Base-by-base conservation (phyloP, 148 eudicot species). In the Amaranthus hypochondriacus region DNA sequence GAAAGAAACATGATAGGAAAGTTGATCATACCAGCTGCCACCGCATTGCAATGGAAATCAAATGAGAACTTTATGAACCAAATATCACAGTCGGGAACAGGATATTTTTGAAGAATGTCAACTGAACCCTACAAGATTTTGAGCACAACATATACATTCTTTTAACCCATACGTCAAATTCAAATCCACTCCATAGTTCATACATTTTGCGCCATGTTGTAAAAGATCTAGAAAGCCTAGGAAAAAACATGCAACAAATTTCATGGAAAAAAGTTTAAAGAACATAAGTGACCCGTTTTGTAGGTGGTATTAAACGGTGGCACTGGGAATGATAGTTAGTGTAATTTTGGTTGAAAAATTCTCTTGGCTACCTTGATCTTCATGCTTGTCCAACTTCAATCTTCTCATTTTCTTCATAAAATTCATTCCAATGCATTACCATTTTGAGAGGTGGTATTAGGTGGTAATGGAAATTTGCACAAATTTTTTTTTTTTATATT, bases 31-130 rank as follows among this genome's bases (percentile, higher is more conserved):
- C 98, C 98, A 85, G 93, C 87, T 61, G 98, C 98, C 50, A 83
- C 91, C 70, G 96, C 75, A 72, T 87, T 88, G 81, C 78, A 90
- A 76, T 87, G 90, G 66, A 92, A 95, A 83, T 95, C 97, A 62
- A 90, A 95, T 0, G 99, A 95, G 81, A 95, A 90, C 75, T 95
- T 95, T 79, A 95, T 95, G 81, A 95, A 95, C 99, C 99, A 95
- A 60, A 95, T 95, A 72, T 95, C 97, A 81, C 97, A 95, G 64
- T 95, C 99, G 3, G 97, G 97, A 71, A 89, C 96, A 46, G 96
- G 97, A 71, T 90, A 92, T 78, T 92, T 95, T 82, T 90, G 93
- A 55, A 95, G 91, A 75, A 94, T 88, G 87, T 94, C 98, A 66
- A 84, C 89, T 14, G 98, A 80, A 48, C 98, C 98, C 98, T 94